Base-by-base conservation (phyloP, 2,329 filamentous ascomycete genomes). In the Basipetospora chlamydospora region DNA sequence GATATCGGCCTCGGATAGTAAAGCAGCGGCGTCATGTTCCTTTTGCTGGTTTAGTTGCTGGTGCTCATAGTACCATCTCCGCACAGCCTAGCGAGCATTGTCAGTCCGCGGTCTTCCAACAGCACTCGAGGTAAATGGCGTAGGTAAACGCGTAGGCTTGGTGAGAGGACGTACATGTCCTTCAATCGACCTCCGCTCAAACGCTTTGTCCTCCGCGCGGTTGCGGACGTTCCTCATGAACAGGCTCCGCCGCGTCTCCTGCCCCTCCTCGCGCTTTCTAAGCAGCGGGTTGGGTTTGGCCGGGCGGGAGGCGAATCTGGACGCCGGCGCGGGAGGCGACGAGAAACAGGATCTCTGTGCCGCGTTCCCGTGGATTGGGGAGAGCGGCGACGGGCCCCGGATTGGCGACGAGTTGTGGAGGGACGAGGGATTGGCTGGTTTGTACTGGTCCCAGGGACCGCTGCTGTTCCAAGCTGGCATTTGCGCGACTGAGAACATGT, bases 161-260 rank as follows among this genome's bases (percentile, higher is more conserved):
- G n/a, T n/a, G n/a, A n/a, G n/a, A 21, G 10, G 8, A 39, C 48
- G 42, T 47, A 60, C 59, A 45, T 61, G 55, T 46, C 77, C 73
- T 46, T 80, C 75, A 3, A 76, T 73, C 18, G 75, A 73, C 44
- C 76, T 60, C 35, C 66, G 60, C 46, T 70, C 63, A 66, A 74
- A 79, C 16, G 60, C 58, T 46, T 60, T 67, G 20, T 80, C 71
- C 28, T 79, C 72, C 3, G 65, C 59, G 28, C 70, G 66, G 46
- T 73, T 67, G 40, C 72, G 63, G 13, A 80, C 74, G 35, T 67
- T 80, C 49, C 75, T 72, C 41, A 88, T 58, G 47, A 88, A 88
- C 39, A 80, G 60, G 22, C 70, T 69, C 32, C 81, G 63, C 39
- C 82, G 61, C 37, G 68, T 63, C 49, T 83, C 76, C 38, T 75